Conservation (phyloP, 495 filamentous ascomycete species). For the Xylaria cubensis region DNA sequence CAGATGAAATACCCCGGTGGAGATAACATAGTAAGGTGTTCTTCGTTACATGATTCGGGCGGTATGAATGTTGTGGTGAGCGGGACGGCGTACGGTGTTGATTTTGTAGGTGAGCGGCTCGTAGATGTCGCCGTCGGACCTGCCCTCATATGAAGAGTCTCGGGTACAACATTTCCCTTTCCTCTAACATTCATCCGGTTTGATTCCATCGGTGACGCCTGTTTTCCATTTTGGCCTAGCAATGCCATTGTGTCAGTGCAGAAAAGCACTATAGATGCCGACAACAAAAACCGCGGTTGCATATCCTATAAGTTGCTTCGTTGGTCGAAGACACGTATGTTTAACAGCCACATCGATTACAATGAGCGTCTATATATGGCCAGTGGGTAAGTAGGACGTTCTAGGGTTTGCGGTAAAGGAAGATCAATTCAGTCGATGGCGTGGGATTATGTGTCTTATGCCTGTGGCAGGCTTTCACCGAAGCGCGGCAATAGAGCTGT, state of each 20-base stretch:
- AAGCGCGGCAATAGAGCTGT: neutral
- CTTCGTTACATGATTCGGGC: constrained; percentile 32
- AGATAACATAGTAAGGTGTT: constrained; percentile 34
- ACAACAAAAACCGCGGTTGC: neutral
- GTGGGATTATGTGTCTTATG: constrained; percentile 17
- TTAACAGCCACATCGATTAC: neutral
- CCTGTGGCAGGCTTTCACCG: neutral
- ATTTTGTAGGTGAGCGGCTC: constrained; percentile 18
- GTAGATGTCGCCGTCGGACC: constrained; percentile 5
- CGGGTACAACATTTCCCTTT: neutral
- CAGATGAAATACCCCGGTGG: constrained; percentile 33
- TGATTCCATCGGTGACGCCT: neutral
- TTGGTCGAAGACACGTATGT: neutral
- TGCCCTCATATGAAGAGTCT: neutral
- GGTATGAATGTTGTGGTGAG: constrained; percentile 36
- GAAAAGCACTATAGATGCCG: constrained; percentile 3
- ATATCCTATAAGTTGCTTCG: neutral
- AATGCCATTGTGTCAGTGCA: neutral
- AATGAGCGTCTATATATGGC: neutral
- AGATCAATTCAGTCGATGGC: neutral
- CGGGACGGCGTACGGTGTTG: constrained; percentile 28
- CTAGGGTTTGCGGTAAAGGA: neutral
- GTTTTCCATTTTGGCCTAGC: neutral
- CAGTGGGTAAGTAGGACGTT: neutral
- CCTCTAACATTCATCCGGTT: neutral